These are phyloP conservation scores for Bryoglossum gracile DNA, from an alignment of 495 filamentous ascomycete genomes.

Conservation along the genomic window DNA sequence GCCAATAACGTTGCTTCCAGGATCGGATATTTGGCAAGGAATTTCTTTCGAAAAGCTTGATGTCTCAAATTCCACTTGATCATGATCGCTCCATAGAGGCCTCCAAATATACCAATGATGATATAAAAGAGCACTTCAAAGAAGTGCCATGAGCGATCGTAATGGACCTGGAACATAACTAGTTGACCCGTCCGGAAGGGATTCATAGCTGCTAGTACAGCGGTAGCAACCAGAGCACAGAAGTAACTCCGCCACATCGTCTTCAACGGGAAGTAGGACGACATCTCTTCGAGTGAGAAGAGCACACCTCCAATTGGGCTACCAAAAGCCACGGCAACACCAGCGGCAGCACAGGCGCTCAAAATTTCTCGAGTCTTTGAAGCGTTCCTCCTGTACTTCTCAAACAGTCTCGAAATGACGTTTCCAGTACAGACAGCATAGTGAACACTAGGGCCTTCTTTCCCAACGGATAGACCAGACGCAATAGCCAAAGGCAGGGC, in stretches of 20 bases:
- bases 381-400: constrained; percentile 88
- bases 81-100: constrained; percentile 92
- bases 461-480: constrained; percentile 91
- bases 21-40: constrained; percentile 75
- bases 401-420: constrained; percentile 88
- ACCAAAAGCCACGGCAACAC: constrained; percentile 94
- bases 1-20: constrained; percentile 85
- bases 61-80: constrained; percentile 96
- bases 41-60: constrained; percentile 92
- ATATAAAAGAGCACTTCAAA: constrained; percentile 94
- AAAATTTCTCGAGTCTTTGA: constrained; percentile 93
- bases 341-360: constrained; percentile 88
- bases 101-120: constrained; percentile 86
- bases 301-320: constrained; percentile 95
- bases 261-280: constrained; percentile 94
- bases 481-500: constrained; percentile 87
- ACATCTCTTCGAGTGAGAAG: constrained; percentile 98
- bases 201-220: constrained; percentile 91
- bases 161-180: constrained; percentile 98
- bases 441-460: constrained; percentile 96
- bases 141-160: constrained; percentile 96
- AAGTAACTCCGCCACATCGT: constrained; percentile 98
- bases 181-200: constrained; percentile 96
- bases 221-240: constrained; percentile 92
- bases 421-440: constrained; percentile 98